These are phyloP conservation scores for Xylaria cubensis DNA, from an alignment of 495 filamentous ascomycete genomes.

Conservation along the genomic window DNA sequence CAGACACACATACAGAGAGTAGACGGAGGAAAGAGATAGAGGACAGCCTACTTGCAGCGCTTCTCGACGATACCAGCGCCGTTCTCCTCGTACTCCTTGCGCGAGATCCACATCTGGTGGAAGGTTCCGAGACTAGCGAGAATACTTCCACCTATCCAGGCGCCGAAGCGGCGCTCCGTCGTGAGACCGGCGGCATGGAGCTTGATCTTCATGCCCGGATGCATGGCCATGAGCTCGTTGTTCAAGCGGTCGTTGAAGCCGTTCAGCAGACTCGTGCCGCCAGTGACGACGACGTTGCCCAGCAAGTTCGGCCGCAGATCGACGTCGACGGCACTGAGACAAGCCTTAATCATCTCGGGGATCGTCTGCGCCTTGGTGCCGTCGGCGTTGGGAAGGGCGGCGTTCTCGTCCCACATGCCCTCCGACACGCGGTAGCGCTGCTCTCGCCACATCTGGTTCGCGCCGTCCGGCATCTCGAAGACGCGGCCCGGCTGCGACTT, in stretches of 20 bases:
- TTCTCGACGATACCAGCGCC: conserved; percentile 76
- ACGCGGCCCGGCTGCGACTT: conserved; percentile 72
- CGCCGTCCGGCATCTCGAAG: conserved; percentile 96
- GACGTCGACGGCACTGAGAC: conserved; percentile 80
- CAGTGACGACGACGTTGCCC: conserved; percentile 90
- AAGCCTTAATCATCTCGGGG: conserved; percentile 77
- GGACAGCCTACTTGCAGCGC: conserved; percentile 66
- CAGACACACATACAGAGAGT: conserved; percentile 33
- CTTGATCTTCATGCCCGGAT: conserved; percentile 81
- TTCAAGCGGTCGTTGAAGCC: conserved; percentile 90
- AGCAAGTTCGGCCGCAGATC: conserved; percentile 85
- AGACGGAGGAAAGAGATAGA: conserved; percentile 17
- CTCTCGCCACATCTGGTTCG: conserved; percentile 88
- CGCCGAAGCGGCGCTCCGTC: conserved; percentile 84
- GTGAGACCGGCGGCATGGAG: conserved; percentile 84
- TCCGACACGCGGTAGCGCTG: conserved; percentile 87
- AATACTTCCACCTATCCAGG: conserved; percentile 97
- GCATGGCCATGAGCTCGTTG: conserved; percentile 77
- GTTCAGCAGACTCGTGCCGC: conserved; percentile 80
- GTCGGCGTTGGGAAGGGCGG: conserved; percentile 54
- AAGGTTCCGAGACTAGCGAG: conserved; percentile 96
- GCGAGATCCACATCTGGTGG: conserved; percentile 98
- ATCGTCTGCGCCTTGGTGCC: conserved; percentile 72
- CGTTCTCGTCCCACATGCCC: conserved; percentile 84
- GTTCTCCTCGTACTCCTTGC: conserved; percentile 82